These are phyloP conservation scores for Beauveria varroae DNA, from an alignment of 2,329 filamentous ascomycete species.

Conservation along the genomic window DNA sequence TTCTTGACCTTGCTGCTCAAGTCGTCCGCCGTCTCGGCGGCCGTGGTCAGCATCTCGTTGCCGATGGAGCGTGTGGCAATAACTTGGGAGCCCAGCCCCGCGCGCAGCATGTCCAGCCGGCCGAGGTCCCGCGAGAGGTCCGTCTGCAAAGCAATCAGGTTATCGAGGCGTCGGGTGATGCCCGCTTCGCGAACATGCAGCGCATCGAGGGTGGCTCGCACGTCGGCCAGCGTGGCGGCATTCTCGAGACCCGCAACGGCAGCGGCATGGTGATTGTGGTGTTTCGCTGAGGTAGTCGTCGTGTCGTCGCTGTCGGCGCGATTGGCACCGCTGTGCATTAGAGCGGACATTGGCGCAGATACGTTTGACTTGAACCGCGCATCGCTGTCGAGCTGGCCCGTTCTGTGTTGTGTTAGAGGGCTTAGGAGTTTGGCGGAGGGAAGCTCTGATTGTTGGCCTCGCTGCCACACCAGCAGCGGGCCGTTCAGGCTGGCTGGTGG, in stretches of 20 bases:
- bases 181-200: constrained; percentile 69
- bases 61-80: constrained; percentile 76
- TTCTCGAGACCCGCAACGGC: constrained; percentile 46
- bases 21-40: constrained; percentile 75
- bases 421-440: not conserved
- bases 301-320: constrained; percentile 24
- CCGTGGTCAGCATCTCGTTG: constrained; percentile 83
- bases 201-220: constrained; percentile 67
- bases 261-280: constrained; percentile 12
- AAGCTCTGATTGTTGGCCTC: not conserved
- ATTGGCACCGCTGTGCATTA: constrained; percentile 36
- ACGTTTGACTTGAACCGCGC: constrained; percentile 31
- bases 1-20: constrained; percentile 81
- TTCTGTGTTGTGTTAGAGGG: not conserved
- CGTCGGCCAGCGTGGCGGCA: constrained; percentile 68
- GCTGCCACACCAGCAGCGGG: not conserved
- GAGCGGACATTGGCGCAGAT: constrained; percentile 39
- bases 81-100: constrained; percentile 79
- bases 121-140: constrained; percentile 81
- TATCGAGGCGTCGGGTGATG: constrained; percentile 67
- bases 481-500: not conserved
- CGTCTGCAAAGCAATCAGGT: constrained; percentile 72
- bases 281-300: constrained; percentile 9
- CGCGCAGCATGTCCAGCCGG: constrained; percentile 81
- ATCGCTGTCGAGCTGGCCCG: constrained; percentile 27